These are phyloP conservation scores for Millerozyma acaciae DNA, from an alignment of 805 yeast species.

Conservation along the genomic window DNA sequence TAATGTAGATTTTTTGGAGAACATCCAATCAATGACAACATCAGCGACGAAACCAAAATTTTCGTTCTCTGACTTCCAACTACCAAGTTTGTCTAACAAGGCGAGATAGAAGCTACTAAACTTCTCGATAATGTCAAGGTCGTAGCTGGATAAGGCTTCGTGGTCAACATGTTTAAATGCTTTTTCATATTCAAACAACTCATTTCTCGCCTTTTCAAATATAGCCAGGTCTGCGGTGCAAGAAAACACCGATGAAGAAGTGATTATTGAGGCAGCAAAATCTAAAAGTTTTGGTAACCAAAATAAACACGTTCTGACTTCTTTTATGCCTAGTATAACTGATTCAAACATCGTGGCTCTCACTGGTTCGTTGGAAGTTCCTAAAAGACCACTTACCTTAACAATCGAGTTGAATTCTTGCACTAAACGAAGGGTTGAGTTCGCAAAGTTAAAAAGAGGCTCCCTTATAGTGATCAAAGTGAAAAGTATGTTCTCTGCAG, in stretches of 20 bases:
- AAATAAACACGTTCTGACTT: conserved; percentile 11
- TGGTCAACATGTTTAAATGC: conserved; percentile 20
- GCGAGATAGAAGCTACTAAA: conserved; percentile 18
- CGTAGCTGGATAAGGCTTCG: conserved; percentile 10
- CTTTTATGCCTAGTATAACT: conserved; percentile 12
- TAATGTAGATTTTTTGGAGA: conserved; percentile 12
- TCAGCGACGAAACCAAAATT: conserved; percentile 45
- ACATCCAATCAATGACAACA: conserved; percentile 46
- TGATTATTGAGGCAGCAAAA: conserved; percentile 22
- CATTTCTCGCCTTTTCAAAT: conserved; percentile 15
- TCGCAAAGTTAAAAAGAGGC: conserved; percentile 37
- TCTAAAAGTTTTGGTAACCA: conserved; percentile 39
- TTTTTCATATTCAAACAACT: conserved; percentile 10
- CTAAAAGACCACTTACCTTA: conserved; percentile 10
- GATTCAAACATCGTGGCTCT: conserved; percentile 18
- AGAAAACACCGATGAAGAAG: conserved; percentile 10
- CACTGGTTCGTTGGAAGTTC: conserved; percentile 8
- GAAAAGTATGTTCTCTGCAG: conserved; percentile 65
- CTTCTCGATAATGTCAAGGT: conserved; percentile 15
- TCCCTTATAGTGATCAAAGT: conserved; percentile 52
- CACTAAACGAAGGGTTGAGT: conserved; percentile 13
- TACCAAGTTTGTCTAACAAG: conserved; percentile 22
- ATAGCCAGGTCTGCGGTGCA: conserved; percentile 7
- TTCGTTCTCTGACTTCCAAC: conserved; percentile 32
- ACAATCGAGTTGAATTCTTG: conserved; percentile 12